Percentiles rank a stretch among this genome's conserved stretches.
phyloP scores from a whole-genome alignment of 1,139 yeast species.

The Lodderomyces jiufengensis region DNA sequence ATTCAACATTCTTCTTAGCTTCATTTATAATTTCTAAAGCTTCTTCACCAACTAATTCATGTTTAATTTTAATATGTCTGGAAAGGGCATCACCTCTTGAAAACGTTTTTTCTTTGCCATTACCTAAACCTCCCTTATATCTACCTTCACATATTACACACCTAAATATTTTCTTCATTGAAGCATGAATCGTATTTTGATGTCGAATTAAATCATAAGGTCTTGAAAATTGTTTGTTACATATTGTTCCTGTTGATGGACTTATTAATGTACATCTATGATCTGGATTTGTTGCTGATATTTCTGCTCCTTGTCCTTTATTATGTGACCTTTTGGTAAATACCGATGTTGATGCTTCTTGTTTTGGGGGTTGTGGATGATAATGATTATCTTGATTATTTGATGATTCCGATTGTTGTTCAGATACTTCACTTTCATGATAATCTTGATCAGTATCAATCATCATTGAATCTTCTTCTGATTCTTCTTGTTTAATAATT shows the following conservation, averaged over 20 bases:
- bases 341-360: not conserved
- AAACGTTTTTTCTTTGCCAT: conserved; percentile 54
- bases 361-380: too few species aligned
- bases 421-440: too few species aligned
- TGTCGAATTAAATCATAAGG: conserved; percentile 49
- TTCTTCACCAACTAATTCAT: conserved; percentile 44
- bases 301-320: conserved; percentile 19
- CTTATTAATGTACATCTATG: conserved; percentile 53
- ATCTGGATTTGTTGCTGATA: conserved; percentile 27
- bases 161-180: conserved; percentile 46
- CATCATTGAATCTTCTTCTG: conserved; percentile 2
- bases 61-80: conserved; percentile 48
- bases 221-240: conserved; percentile 45
- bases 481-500: not conserved
- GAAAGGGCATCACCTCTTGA: conserved; percentile 50
- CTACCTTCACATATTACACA: conserved; percentile 52
- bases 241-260: conserved; percentile 46
- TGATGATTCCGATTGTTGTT: not conserved
- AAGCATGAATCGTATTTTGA: conserved; percentile 49
- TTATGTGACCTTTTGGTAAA: not conserved
- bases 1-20: conserved; percentile 77
- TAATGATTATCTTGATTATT: not conserved
- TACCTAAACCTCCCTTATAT: conserved; percentile 49
- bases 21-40: conserved; percentile 61
- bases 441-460: too few species aligned